A percentile compares a stretch with the other conserved stretches of the same genome.
Evolutionary conservation across 129 eudicot genomes (phyloP).

Genomic region (Escallonia rubra): DNA sequence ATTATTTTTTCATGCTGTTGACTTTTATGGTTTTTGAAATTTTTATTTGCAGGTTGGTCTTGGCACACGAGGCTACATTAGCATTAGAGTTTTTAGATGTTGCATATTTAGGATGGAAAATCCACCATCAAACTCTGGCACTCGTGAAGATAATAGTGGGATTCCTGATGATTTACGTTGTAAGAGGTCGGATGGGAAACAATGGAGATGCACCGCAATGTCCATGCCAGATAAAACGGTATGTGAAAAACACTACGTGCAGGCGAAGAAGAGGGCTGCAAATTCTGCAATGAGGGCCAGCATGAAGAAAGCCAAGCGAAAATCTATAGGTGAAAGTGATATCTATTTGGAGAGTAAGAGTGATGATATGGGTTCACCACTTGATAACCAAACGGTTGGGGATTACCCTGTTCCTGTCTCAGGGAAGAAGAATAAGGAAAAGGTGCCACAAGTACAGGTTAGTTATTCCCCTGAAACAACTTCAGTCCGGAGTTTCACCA

Average conservation of each 20-base stretch:
- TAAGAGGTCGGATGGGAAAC: constrained; percentile 97
- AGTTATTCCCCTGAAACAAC: constrained; percentile 71
- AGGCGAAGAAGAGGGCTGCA: constrained; percentile 97
- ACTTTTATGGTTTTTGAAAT: constrained; percentile 2
- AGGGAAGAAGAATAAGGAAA: constrained; percentile 59
- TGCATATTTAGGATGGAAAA: constrained; percentile 51
- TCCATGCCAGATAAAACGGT: constrained; percentile 99
- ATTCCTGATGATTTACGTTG: constrained; percentile 96
- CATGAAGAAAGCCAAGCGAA: constrained; percentile 72
- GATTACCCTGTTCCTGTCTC: constrained; percentile 47
- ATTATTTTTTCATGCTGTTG: background rate
- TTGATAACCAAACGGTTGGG: constrained; percentile 21
- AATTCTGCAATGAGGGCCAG: constrained; percentile 93
- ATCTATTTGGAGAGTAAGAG: constrained; percentile 81
- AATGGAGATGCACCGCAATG: constrained; percentile 99
- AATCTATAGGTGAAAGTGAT: constrained; percentile 60
- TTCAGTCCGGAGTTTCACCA: constrained; percentile 31
- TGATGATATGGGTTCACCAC: constrained; percentile 83
- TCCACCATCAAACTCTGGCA: constrained; percentile 44
- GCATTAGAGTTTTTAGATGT: constrained; percentile 1
- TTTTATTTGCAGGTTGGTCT: constrained; percentile 27
- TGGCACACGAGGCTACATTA: constrained; percentile 8
- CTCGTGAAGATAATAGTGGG: constrained; percentile 72
- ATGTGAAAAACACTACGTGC: constrained; percentile 94
- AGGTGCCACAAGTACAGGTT: constrained; percentile 34